Percentiles rank a stretch among this genome's conserved stretches.
phyloP scores from a whole-genome alignment of 2,329 filamentous ascomycete genomes.

The Calycina herbarum region DNA sequence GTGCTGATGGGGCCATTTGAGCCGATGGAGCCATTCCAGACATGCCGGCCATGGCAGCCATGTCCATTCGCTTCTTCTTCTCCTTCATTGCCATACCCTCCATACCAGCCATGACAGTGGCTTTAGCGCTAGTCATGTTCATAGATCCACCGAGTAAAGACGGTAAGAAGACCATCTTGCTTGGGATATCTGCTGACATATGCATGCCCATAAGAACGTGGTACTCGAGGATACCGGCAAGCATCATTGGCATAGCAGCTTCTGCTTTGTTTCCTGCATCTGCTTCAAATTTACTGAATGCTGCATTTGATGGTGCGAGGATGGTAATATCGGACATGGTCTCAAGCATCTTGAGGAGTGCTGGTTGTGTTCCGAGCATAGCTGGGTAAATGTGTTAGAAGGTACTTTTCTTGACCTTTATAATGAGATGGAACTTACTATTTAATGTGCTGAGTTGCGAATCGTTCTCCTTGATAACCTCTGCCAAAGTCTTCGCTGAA shows the following conservation, averaged over 20 bases:
- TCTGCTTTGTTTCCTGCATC: conserved; percentile 21
- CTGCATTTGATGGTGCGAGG: conserved; percentile 37
- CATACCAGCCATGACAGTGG: not conserved
- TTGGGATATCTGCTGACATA: conserved; percentile 20
- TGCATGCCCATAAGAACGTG: conserved; percentile 31
- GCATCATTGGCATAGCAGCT: conserved; percentile 37
- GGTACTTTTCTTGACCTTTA: not conserved
- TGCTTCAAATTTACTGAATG: conserved; percentile 34
- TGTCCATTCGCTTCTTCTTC: not conserved
- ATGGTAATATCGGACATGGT: conserved; percentile 52
- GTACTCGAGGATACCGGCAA: conserved; percentile 35
- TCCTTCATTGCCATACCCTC: not conserved
- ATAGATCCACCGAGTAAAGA: conserved; percentile 40
- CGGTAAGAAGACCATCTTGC: conserved; percentile 41
- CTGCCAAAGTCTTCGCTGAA: not conserved
- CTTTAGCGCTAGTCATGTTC: not conserved
- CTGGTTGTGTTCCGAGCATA: conserved; percentile 15
- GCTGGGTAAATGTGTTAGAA: not conserved
- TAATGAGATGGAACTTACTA: not conserved
- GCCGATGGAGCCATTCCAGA: conserved; percentile 2
- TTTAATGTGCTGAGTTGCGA: not conserved
- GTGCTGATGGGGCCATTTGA: not conserved
- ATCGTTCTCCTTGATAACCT: not conserved
- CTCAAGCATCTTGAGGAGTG: conserved; percentile 9
- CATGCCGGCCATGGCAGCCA: conserved; percentile 4